Conservation (phyloP, 768 basidiomycete genomes). For the Kondoa subrosea region DNA sequence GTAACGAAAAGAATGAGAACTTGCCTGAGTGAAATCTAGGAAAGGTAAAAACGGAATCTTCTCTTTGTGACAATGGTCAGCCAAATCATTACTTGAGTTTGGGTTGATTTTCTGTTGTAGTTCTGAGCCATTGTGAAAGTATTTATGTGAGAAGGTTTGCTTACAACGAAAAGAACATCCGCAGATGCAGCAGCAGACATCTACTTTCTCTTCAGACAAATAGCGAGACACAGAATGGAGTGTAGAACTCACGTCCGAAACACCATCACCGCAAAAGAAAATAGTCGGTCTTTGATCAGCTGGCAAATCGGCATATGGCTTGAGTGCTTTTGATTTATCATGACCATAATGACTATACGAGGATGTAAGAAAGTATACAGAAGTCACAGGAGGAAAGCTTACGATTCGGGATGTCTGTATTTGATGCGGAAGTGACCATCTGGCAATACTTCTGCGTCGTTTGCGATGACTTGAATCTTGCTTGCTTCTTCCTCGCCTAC, state of each 20-base stretch:
- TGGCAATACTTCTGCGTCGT: slow-evolving; percentile 53
- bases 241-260: slow-evolving; percentile 6
- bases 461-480: slow-evolving; percentile 81
- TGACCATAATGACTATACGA: slow-evolving; percentile 50
- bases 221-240: neutral
- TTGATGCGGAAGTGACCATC: slow-evolving; percentile 42
- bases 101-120: slow-evolving; percentile 46
- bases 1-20: neutral
- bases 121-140: too few species aligned
- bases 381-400: neutral
- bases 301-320: slow-evolving; percentile 61
- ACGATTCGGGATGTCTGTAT: slow-evolving; percentile 17
- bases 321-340: slow-evolving; percentile 87
- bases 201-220: slow-evolving; percentile 34
- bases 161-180: slow-evolving; percentile 85
- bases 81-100: slow-evolving; percentile 51
- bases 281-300: slow-evolving; percentile 48
- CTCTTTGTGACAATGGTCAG: slow-evolving; percentile 60
- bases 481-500: slow-evolving; percentile 53
- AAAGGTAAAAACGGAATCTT: slow-evolving; percentile 38
- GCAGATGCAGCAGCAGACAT: slow-evolving; percentile 83
- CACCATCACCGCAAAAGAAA: slow-evolving; percentile 97
- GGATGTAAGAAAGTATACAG: slow-evolving; percentile 21
- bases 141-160: too few species aligned
- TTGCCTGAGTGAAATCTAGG: slow-evolving; percentile 16